Evolutionary conservation across 768 basidiomycete species (phyloP), one percentile per base, ranked within the genome.

Genomic region (Sistotremastrum suecicum): DNA sequence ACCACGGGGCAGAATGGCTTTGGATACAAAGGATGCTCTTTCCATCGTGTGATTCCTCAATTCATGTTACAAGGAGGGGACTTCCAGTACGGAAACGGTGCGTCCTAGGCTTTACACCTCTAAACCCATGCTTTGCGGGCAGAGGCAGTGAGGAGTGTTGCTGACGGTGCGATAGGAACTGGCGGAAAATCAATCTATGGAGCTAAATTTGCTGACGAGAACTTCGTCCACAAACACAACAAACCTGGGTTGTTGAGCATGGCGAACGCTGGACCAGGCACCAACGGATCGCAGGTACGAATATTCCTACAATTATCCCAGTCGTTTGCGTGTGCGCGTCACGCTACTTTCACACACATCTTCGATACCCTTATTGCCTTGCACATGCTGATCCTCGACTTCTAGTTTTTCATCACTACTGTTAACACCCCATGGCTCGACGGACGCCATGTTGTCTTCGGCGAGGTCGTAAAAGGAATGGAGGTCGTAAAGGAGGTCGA

Each of bases 61-160:
- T 86, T 84, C 66, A 89, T 89, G 86, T 61, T 83, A 40, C 87
- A 89, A 60, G 88, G 85, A 29, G 88, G 88, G 29, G 88, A 91
- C 63, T 88, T 89, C 62, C 86, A 83, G 32, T 58, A 63, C 7
- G 68, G 74, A 51, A 75, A 87, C 50, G 83, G 83, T 20, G 20
- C 20, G 10, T 11, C 2, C 29, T 9, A 29, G 28, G 29, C 10
- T 29, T 35, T 35, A 51, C 42, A 54, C 53, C 20, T 28, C 11
- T 1, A 46, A 20, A 20, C 1, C 20, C 20, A 20, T 2, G 20
- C 20, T 1, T 20, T 2, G 1, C 20, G 20, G 20, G 1, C 20
- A 20, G 20, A 20, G 20, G 20, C 20, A 20, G 1, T 20, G 1
- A 20, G 2, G 20, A 20, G 20, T 2, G 20, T 20, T 20, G 20